phyloP scores from a whole-genome alignment of 352 stramenopile species.

The Phytophthora boehmeriae region DNA sequence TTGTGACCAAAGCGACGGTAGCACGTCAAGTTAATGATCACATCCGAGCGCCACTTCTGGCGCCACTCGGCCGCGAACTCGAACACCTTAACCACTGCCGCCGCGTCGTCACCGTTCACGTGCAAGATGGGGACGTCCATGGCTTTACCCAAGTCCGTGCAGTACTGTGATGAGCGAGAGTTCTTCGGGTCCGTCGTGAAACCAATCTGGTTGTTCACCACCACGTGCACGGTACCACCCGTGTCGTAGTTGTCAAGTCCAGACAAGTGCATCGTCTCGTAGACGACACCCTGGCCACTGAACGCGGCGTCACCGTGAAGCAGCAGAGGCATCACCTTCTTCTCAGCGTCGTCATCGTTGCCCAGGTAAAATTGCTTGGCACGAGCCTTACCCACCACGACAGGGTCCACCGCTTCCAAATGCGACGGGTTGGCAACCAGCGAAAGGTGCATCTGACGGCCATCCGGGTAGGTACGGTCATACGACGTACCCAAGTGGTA shows the following conservation, averaged over 20 bases:
- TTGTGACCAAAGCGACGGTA: conserved; percentile 99
- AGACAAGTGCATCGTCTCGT: conserved; percentile 85
- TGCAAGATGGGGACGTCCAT: conserved; percentile 94
- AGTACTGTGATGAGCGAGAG: conserved; percentile 96
- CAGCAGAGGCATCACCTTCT: conserved; percentile 95
- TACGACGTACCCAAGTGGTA: conserved; percentile 89
- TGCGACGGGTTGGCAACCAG: conserved; percentile 98
- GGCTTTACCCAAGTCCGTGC: conserved; percentile 97
- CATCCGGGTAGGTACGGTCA: conserved; percentile 66
- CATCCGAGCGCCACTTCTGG: conserved; percentile 94
- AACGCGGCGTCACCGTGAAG: conserved; percentile 98
- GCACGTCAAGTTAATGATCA: conserved; percentile 98
- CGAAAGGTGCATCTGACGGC: conserved; percentile 69
- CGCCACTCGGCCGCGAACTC: conserved; percentile 91
- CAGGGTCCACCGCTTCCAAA: conserved; percentile 98
- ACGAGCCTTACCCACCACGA: conserved; percentile 96
- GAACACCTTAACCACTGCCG: conserved; percentile 92
- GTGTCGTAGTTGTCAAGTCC: conserved; percentile 95
- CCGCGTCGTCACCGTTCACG: conserved; percentile 98
- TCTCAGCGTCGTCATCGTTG: conserved; percentile 56
- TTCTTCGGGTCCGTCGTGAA: conserved; percentile 99
- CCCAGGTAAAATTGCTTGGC: conserved; percentile 92
- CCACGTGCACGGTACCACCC: conserved; percentile 98
- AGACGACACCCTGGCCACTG: conserved; percentile 75
- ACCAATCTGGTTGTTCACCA: conserved; percentile 99